Base-by-base conservation (phyloP, 2,329 filamentous ascomycete genomes). In the Lachnellula suecica region DNA sequence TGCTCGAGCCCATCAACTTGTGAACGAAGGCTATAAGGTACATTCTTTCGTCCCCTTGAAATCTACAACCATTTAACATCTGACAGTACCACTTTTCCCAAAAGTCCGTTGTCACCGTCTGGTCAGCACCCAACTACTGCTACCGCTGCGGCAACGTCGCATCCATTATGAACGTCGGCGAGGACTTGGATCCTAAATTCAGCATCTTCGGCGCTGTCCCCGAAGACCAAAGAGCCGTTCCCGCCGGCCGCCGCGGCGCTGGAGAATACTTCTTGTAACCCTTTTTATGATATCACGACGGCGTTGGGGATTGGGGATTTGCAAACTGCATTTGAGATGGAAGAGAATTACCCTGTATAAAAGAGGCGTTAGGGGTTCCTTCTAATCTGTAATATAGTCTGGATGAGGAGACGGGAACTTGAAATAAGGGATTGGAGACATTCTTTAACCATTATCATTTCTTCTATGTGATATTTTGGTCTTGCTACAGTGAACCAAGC, bases 121-220 rank as follows among this genome's bases (percentile, higher is more conserved):
- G 85, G 79, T 74, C 71, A 22, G 73, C 73, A 20, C 73, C 73
- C 15, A 75, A 75, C 55, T 75, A 75, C 62, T 75, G 73, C 61
- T 75, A 75, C 58, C 69, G 73, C 43, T 75, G 73, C 54, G 73
- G 73, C 45, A 83, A 77, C 54, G 75, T 88, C 56, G 85, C 85
- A 19, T 85, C 81, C 4, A 96, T 97, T 68, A 96, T 96, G 86
- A 91, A 91, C 47, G 85, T 97, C 24, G 85, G 88, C 60, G 87
- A 88, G 65, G 88, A 94, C 65, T 78, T 97, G 47, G 85, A 91
- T 55, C 91, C 93, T 27, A 90, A 89, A 65, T 99, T 99, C 75
- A 94, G 87, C 70, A 94, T 95, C 66, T 95, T 95, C 76, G 87
- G 84, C 25, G 90, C 90, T 27, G 90, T 95, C n/a, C 89, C 91